Evolutionary conservation across 2,329 filamentous ascomycete species (phyloP).

Genomic region (Aureobasidium subglaciale): DNA sequence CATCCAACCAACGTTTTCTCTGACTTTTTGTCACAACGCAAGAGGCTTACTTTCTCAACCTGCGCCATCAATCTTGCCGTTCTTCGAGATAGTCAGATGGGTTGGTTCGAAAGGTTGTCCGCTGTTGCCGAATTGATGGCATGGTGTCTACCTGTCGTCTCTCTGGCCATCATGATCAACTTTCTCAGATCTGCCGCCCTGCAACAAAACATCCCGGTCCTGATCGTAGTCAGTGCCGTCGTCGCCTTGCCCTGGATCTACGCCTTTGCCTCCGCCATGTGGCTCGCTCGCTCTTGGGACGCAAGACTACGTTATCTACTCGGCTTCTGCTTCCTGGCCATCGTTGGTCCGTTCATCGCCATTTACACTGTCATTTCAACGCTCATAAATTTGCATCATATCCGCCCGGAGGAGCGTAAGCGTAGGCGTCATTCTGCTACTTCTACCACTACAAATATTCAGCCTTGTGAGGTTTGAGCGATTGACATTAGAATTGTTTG

Average conservation of each 20-base stretch:
- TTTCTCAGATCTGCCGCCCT: constrained; percentile 21
- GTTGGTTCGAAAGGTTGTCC: constrained; percentile 39
- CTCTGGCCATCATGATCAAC: constrained; percentile 21
- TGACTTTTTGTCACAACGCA: constrained; percentile 44
- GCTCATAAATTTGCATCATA: constrained; percentile 33
- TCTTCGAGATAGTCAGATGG: constrained; percentile 38
- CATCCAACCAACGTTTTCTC: constrained; percentile 24
- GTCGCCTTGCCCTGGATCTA: constrained; percentile 28
- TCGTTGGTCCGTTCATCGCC: constrained; percentile 36
- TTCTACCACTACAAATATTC: background rate
- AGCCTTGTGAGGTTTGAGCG: background rate
- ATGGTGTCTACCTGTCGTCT: constrained; percentile 26
- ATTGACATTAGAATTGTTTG: background rate
- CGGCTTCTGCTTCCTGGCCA: constrained; percentile 25
- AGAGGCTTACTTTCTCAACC: constrained; percentile 44
- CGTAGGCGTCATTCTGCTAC: background rate
- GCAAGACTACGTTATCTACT: constrained; percentile 25
- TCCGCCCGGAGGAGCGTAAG: background rate
- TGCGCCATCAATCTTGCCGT: constrained; percentile 46
- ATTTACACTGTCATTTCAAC: constrained; percentile 39
- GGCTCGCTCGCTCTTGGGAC: constrained; percentile 23
- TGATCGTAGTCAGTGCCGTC: constrained; percentile 22
- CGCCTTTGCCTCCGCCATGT: constrained; percentile 24
- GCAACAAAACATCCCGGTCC: background rate
- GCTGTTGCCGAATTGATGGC: constrained; percentile 42